A percentile compares a stretch with the other conserved stretches of the same genome.
Conservation (phyloP, 2,329 filamentous ascomycete species). For the Colletotrichum incanum region DNA sequence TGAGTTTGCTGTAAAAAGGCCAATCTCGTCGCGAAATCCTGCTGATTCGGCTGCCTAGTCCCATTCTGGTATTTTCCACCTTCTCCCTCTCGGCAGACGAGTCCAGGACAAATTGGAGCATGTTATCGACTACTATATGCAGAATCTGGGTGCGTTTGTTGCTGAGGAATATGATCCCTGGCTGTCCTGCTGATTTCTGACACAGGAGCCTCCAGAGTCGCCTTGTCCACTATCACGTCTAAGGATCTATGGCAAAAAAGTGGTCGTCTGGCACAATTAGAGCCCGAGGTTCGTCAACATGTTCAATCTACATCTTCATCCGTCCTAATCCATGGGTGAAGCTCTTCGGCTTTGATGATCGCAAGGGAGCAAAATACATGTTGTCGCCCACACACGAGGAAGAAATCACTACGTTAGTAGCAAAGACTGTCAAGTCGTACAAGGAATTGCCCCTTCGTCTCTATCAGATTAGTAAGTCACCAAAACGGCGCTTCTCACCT, state of each 20-base stretch:
- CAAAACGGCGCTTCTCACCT: too few relatives aligned
- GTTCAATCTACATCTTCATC: neutral
- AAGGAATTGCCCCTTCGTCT: conserved; percentile 88
- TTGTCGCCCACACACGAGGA: conserved; percentile 96
- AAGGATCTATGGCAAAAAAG: conserved; percentile 87
- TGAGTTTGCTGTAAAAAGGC: conserved; percentile 53
- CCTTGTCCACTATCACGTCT: conserved; percentile 88
- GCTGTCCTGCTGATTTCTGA: conserved; percentile 6
- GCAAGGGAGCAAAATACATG: conserved; percentile 81
- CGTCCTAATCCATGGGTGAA: conserved; percentile 54
- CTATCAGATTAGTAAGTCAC: conserved; percentile 84
- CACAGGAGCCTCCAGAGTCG: conserved; percentile 83
- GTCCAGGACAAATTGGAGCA: conserved; percentile 91
- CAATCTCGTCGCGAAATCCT: neutral
- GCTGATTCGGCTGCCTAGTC: conserved; percentile 65
- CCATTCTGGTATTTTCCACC: conserved; percentile 92
- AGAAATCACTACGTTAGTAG: conserved; percentile 89
- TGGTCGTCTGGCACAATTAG: conserved; percentile 81
- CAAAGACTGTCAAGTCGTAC: conserved; percentile 82
- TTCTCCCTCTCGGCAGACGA: conserved; percentile 87
- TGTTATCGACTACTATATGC: conserved; percentile 93
- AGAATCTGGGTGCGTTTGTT: conserved; percentile 71
- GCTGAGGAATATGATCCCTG: neutral
- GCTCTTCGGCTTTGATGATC: conserved; percentile 86
- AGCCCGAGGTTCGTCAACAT: conserved; percentile 74